Evolutionary conservation across 2,329 filamentous ascomycete genomes (phyloP).

Genomic region (Alternaria arbusti): DNA sequence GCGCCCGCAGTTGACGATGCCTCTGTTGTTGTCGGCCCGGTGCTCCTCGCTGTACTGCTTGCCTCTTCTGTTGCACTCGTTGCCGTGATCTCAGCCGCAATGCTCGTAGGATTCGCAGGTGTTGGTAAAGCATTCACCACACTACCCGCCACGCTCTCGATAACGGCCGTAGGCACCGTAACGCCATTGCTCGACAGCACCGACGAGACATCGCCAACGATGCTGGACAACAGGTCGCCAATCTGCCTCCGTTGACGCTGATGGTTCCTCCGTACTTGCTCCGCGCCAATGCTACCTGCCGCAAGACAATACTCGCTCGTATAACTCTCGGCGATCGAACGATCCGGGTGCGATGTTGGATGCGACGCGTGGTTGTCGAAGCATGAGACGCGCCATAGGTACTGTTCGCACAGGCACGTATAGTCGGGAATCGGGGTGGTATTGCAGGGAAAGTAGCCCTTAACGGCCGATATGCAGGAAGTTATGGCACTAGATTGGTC

Average conservation of each 20-base stretch:
- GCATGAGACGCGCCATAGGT: slow-evolving; percentile 19
- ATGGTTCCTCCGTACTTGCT: slow-evolving; percentile 4
- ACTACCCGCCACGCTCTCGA: slow-evolving; percentile 2
- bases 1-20: neutral
- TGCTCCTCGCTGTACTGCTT: neutral
- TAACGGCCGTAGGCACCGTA: slow-evolving; percentile 4
- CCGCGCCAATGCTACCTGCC: slow-evolving; percentile 11
- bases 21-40: neutral
- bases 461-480: slow-evolving; percentile 6
- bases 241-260: slow-evolving; percentile 15
- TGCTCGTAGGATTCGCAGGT: neutral
- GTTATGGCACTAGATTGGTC: slow-evolving; percentile 6
- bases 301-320: slow-evolving; percentile 6
- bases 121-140: slow-evolving; percentile 1
- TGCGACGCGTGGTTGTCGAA: slow-evolving; percentile 15
- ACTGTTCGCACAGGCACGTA: slow-evolving; percentile 19
- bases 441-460: slow-evolving; percentile 12
- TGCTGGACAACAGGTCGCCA: slow-evolving; percentile 10
- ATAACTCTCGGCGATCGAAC: neutral
- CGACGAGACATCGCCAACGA: slow-evolving; percentile 14
- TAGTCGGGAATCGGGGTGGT: neutral
- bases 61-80: neutral
- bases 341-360: slow-evolving; percentile 1
- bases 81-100: neutral
- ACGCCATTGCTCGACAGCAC: slow-evolving; percentile 11